These are phyloP conservation scores for Fraxinus sp. DNA, from an alignment of 305 asterid genomes.

Conservation along the genomic window DNA sequence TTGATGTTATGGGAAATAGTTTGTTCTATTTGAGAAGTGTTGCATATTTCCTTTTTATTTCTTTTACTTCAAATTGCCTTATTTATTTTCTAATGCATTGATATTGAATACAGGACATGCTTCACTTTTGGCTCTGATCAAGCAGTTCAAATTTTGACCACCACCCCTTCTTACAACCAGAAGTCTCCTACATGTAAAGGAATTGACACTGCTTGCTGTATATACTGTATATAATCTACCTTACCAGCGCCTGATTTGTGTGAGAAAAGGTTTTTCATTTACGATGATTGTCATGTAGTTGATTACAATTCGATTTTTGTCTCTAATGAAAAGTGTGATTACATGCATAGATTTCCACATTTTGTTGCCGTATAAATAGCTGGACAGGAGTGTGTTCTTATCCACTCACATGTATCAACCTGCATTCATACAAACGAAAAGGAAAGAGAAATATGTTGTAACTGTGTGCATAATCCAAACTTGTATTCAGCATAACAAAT, in stretches of 20 bases:
- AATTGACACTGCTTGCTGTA: neutral
- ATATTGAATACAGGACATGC: slow-evolving; percentile 62
- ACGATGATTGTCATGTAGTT: slow-evolving; percentile 7
- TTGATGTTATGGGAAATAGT: neutral
- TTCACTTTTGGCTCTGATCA: slow-evolving; percentile 71
- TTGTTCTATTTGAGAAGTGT: neutral
- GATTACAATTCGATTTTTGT: slow-evolving; percentile 15
- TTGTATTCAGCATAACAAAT: neutral
- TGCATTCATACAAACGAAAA: neutral
- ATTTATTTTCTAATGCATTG: slow-evolving; percentile 18
- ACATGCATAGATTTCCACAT: slow-evolving; percentile 8
- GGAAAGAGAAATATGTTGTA: neutral
- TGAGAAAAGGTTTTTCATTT: slow-evolving; percentile 5
- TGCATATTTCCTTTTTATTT: neutral
- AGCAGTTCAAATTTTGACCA: neutral
- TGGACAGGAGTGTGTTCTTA: slow-evolving; percentile 18
- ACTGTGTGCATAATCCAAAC: neutral
- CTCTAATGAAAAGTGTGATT: slow-evolving; percentile 18
- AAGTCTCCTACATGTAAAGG: slow-evolving; percentile 10
- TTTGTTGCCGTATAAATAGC: slow-evolving; percentile 17
- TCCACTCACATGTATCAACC: slow-evolving; percentile 4
- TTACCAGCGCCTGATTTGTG: slow-evolving; percentile 23
- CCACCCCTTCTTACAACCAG: neutral
- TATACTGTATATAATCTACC: slow-evolving; percentile 21
- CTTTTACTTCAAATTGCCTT: neutral